Conservation (phyloP, 352 stramenopile species). For the Globisporangium cederbergense region DNA sequence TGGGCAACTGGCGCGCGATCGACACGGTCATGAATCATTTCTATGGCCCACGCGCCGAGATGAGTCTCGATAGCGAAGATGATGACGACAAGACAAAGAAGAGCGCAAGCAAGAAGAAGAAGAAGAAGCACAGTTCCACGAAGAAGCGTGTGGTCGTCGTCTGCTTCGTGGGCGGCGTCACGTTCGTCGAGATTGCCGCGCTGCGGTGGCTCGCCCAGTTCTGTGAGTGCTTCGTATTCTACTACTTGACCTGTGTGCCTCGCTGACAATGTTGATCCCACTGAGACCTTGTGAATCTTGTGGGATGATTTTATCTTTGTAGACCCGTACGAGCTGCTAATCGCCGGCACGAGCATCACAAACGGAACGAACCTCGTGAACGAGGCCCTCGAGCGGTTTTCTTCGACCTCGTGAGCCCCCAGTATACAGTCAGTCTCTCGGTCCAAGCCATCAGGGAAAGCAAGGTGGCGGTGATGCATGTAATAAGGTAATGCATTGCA, state of each 20-base stretch:
- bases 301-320: conserved; percentile 3
- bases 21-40: conserved; percentile 48
- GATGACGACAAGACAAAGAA: conserved; percentile 11
- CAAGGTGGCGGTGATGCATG: neutral
- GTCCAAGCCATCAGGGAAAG: neutral
- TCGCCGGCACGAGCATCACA: conserved; percentile 54
- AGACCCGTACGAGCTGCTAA: conserved; percentile 65
- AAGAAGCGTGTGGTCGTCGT: conserved; percentile 51
- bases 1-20: conserved; percentile 41
- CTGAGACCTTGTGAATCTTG: neutral
- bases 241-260: neutral
- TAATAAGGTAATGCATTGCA: neutral
- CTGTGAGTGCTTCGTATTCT: conserved; percentile 33
- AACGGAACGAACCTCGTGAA: conserved; percentile 54
- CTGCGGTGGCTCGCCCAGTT: conserved; percentile 68
- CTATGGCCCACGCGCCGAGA: conserved; percentile 50
- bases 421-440: too few species aligned
- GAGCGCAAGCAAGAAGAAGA: conserved; percentile 13
- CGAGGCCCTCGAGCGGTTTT: conserved; percentile 46
- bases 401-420: conserved; percentile 21
- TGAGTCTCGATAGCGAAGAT: conserved; percentile 24
- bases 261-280: neutral
- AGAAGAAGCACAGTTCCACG: conserved; percentile 24
- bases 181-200: conserved; percentile 69
- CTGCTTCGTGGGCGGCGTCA: conserved; percentile 67